Evolutionary conservation across 2,329 filamentous ascomycete genomes (phyloP).

Genomic region (Remersonia thermophila): DNA sequence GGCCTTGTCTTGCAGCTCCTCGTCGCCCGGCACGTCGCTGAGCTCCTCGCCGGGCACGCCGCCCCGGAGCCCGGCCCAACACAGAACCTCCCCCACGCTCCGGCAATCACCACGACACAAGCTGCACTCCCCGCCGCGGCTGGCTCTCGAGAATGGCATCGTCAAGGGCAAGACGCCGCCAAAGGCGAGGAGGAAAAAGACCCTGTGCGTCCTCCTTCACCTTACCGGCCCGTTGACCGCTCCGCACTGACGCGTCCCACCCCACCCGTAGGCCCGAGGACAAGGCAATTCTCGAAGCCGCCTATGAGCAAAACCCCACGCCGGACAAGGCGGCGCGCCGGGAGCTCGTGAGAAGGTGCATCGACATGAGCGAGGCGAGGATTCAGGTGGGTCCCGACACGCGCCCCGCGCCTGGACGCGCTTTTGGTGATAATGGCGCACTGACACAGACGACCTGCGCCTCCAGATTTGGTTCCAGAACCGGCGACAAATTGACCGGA

Average conservation of each 20-base stretch:
- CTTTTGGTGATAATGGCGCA: no score
- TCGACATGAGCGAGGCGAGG: constrained; percentile 80
- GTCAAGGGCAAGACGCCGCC: constrained; percentile 26
- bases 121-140: background rate
- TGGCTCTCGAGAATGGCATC: background rate
- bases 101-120: background rate
- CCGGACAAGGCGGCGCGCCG: constrained; percentile 82
- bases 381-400: constrained; percentile 59
- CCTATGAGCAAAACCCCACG: constrained; percentile 75
- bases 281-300: constrained; percentile 75
- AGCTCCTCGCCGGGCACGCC: background rate
- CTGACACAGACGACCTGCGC: no score
- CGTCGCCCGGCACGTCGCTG: background rate
- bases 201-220: constrained; percentile 38
- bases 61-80: background rate
- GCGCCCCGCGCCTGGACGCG: background rate
- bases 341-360: constrained; percentile 69
- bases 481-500: constrained; percentile 78
- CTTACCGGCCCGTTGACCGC: constrained; percentile 2
- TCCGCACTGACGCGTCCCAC: constrained; percentile 9
- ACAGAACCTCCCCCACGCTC: background rate
- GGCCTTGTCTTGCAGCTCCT: background rate
- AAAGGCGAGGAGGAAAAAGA: constrained; percentile 51
- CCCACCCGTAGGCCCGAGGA: constrained; percentile 59
- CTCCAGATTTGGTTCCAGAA: constrained; percentile 95